Percentiles rank a stretch among this genome's conserved stretches.
Conservation (phyloP, 2,329 filamentous ascomycete species). For the Phialophora expanda region DNA sequence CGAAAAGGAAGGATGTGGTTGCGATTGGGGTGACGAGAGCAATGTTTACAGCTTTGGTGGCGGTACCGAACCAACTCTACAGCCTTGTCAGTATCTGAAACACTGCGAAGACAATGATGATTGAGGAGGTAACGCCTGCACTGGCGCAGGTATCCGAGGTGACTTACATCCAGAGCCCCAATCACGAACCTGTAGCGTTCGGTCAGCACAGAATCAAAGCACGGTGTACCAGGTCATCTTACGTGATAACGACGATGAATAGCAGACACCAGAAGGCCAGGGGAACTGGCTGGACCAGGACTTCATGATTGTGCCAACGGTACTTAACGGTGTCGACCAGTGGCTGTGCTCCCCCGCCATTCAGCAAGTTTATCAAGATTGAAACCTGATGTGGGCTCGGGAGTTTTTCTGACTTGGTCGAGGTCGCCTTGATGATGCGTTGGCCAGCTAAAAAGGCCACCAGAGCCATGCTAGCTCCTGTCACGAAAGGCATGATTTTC, state of each 20-base stretch:
- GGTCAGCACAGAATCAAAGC: not conserved
- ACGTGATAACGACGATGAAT: constrained; percentile 28
- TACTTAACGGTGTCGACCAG: constrained; percentile 24
- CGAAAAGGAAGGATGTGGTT: constrained; percentile 1
- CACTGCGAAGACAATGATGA: not conserved
- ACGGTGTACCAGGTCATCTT: not conserved
- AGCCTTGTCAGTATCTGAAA: not conserved
- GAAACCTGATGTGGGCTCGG: constrained; percentile 29
- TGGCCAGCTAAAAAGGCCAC: constrained; percentile 33
- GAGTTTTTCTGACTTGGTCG: constrained; percentile 18
- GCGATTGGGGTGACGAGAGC: constrained; percentile 9
- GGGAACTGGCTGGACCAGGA: constrained; percentile 23
- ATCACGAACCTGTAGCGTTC: constrained; percentile 20
- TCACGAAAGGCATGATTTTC: constrained; percentile 35
- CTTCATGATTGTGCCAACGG: constrained; percentile 21
- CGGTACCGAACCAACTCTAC: constrained; percentile 20
- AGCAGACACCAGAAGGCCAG: constrained; percentile 24
- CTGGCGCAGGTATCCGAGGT: not conserved
- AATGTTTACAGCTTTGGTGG: constrained; percentile 18
- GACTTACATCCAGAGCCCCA: constrained; percentile 14
- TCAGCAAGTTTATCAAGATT: constrained; percentile 24
- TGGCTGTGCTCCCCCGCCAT: constrained; percentile 21
- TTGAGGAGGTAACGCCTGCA: not conserved
- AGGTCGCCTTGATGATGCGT: constrained; percentile 32
- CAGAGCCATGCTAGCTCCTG: constrained; percentile 31